Base-by-base conservation (phyloP, 306 rosid genomes). In the Vigna nakashimae region DNA sequence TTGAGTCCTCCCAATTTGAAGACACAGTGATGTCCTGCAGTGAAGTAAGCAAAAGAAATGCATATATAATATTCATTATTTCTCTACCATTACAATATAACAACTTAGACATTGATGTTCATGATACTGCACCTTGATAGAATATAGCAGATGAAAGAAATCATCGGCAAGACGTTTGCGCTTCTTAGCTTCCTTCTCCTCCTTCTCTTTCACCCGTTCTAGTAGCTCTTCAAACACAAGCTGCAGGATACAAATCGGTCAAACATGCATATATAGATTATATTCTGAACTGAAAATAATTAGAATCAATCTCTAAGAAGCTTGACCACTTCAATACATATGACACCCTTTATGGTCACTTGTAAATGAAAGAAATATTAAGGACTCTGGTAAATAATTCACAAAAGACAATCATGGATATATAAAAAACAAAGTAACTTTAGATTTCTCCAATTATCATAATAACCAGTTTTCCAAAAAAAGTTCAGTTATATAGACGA, bases 101-200 rank as follows among this genome's bases (percentile, higher is more conserved):
- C 70, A 55, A 63, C 53, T 69, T 28, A 67, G 17, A 15, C 78
- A 69, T 56, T 64, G 63, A 68, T 65, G 78, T 42, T 48, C 53
- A 74, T 72, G 49, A 73, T 64, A 83, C 79, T 32, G 73, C 75
- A 94, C 98, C 97, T 92, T 92, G 69, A 69, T 80, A 50, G 94
- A 89, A 87, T 85, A 87, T 63, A 94, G 80, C 50, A 90, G 62
- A 71, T 78, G 84, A 85, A 81, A 75, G 62, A 92, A 94, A 63
- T 89, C 96, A 83, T 92, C 97, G 14, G 81, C 82, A 74, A 89
- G 93, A 65, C 96, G 96, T 86, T 90, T 92, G 51, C 87, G 96
- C 81, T 86, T 92, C 87, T 90, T 94, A 60, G 93, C 93, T 80
- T 91, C 97, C 86, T 91, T 94, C 83, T 94, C 97, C 83, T 94